Evolutionary conservation across 2,329 filamentous ascomycete species (phyloP).

Genomic region (Cladobotryum mycophilum): DNA sequence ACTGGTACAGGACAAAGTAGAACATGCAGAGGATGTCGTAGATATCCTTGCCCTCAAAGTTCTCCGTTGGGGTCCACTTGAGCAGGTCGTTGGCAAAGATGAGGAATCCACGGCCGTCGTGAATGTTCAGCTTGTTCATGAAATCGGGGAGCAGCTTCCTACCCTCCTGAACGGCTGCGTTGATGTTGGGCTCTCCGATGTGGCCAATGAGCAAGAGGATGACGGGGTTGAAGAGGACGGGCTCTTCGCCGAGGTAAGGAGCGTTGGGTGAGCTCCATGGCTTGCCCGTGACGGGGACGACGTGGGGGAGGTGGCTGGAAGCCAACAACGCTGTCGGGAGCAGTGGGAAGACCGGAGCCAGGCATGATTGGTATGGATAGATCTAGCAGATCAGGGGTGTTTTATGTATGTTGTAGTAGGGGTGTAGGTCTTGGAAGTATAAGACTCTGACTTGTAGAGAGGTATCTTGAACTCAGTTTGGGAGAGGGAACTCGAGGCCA

Average conservation of each 20-base stretch:
- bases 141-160: conserved; percentile 15
- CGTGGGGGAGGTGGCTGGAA: conserved; percentile 16
- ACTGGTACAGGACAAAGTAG: conserved; percentile 34
- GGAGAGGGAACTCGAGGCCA: no score
- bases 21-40: conserved; percentile 32
- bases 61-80: conserved; percentile 32
- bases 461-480: no score
- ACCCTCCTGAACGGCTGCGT: conserved; percentile 13
- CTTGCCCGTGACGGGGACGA: not conserved
- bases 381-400: no score
- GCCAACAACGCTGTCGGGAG: conserved; percentile 16
- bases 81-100: conserved; percentile 24
- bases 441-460: no score
- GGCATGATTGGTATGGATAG: no score
- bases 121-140: conserved; percentile 19
- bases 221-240: conserved; percentile 17
- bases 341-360: conserved; percentile 18
- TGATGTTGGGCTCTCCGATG: conserved; percentile 10
- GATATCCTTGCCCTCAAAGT: conserved; percentile 27
- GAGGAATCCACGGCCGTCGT: conserved; percentile 17
- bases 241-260: conserved; percentile 7
- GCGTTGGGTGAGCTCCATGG: not conserved
- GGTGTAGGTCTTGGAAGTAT: no score
- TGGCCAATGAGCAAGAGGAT: conserved; percentile 18
- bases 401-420: no score